Conservation (phyloP, 2,329 filamentous ascomycete genomes). For the Arachnopeziza araneosa region DNA sequence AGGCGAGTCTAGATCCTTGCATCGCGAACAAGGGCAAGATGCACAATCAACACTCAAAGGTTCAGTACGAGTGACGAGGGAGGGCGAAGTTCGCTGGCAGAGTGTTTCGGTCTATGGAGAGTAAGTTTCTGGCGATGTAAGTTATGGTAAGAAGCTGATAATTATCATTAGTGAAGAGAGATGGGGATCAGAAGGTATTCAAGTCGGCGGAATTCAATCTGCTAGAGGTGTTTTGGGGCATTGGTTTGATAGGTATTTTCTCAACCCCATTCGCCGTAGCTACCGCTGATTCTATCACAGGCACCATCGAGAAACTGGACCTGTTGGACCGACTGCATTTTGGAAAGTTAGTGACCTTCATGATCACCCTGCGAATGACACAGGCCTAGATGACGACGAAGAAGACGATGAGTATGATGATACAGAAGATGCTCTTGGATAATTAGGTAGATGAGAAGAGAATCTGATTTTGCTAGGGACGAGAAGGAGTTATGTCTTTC, state of each 20-base stretch:
- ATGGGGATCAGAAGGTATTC: slow-evolving; percentile 73
- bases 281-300: slow-evolving; percentile 36
- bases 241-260: slow-evolving; percentile 67
- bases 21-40: slow-evolving; percentile 64
- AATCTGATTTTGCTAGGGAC: neutral
- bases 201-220: slow-evolving; percentile 62
- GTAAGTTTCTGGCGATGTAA: slow-evolving; percentile 25
- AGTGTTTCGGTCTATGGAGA: slow-evolving; percentile 57
- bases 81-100: slow-evolving; percentile 72
- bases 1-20: slow-evolving; percentile 55
- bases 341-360: slow-evolving; percentile 62
- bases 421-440: neutral
- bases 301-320: slow-evolving; percentile 62
- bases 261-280: too few species aligned
- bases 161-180: slow-evolving; percentile 52
- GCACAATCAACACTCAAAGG: slow-evolving; percentile 53
- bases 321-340: slow-evolving; percentile 68
- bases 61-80: slow-evolving; percentile 56
- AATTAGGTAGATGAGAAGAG: neutral
- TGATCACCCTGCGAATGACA: neutral
- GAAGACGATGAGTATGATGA: neutral
- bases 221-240: slow-evolving; percentile 65
- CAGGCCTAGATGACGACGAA: neutral
- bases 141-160: neutral
- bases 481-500: neutral